Evolutionary conservation across 805 yeast species (phyloP), one percentile per base, ranked within the genome.

Genomic region (Wickerhamomyces chaumierensis): DNA sequence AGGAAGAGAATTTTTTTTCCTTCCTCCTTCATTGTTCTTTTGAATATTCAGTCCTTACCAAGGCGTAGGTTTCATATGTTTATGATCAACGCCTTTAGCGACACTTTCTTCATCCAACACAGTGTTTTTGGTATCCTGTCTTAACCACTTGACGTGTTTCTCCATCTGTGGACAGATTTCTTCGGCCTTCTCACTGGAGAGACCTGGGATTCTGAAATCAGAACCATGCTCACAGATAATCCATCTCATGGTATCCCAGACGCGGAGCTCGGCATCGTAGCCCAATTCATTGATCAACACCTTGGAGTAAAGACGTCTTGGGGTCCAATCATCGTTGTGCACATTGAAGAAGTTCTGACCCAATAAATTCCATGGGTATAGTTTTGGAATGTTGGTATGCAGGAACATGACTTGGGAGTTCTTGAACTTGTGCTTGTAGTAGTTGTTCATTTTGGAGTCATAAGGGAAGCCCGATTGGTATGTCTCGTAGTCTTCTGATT

Each of bases 131-230:
- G n/a, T 25, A 25, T 25, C 29, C 4, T 13, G 7, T 13, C 29
- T 25, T 13, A 25, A 25, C n/a, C 9, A 25, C 12, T 25, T 13
- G n/a, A 25, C 29, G 12, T 25, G 29, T 25, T 25, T 25, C n/a
- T 25, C 29, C 29, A 25, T 25, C 12, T 25, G 29, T 8, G 29
- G 29, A 25, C 29, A 25, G 12, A 25, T 25, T 13, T 25, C 29
- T 14, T 9, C n/a, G 14, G 12, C 12, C 14, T 25, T 25, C 12
- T 8, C 29, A 4, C 4, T 5, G 9, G 29, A 9, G 5, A 25
- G n/a, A 13, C 61, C 60, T 21, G 61, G 61, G 21, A 69, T 48
- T 14, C 60, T 51, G 33, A 69, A 48, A 32, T 63, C 62, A 31
- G 53, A 53, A n/a, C n/a, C n/a, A 41, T 53, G 56, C 17, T 49